Base-by-base conservation (phyloP, 495 filamentous ascomycete genomes). In the Aspergillus saccharolyticus region DNA sequence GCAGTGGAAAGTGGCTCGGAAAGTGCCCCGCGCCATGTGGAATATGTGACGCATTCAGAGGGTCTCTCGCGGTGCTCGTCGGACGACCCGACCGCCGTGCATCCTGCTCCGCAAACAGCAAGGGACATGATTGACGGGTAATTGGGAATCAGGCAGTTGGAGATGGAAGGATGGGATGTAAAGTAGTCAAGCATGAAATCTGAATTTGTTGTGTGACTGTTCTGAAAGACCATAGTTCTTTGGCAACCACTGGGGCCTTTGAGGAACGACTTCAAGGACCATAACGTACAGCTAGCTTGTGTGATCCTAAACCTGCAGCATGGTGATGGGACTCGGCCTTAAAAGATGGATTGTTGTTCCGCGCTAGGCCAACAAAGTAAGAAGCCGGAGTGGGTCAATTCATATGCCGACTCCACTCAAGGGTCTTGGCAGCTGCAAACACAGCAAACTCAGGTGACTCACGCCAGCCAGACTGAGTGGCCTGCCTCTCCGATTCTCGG, bases 41-140 rank as follows among this genome's bases (percentile, higher is more conserved):
- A 56, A 19, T 48, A 53, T 54, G 43, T 19, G 3, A 49, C 49
- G n/a, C 42, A 56, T 30, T 17, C 33, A 10, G 58, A 28, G 16
- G 6, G 42, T 20, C 17, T 44, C 44, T 47, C 28, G 8, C 46
- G 45, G 44, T 21, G 25, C 22, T 50, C 47, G 9, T 50, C 47
- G 12, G 17, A 30, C 28, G 22, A 50, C 4, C 33, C 33, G 33
- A 12, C 33, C 2, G 33, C 33, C 6, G 33, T 39, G 10, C 33
- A 39, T 39, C 33, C 33, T 15, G 4, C 25, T 30, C 33, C 33
- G 4, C 33, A 39, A 12, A 15, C 6, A 39, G 33, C 33, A 5
- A 39, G 33, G 12, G 33, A 39, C 33, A 39, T 39, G 33, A 39
- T 39, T 15, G 33, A 39, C 14, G 33, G 33, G 33, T 39, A 39